Base-by-base conservation (phyloP, 805 yeast genomes). In the Candida easanensis region DNA sequence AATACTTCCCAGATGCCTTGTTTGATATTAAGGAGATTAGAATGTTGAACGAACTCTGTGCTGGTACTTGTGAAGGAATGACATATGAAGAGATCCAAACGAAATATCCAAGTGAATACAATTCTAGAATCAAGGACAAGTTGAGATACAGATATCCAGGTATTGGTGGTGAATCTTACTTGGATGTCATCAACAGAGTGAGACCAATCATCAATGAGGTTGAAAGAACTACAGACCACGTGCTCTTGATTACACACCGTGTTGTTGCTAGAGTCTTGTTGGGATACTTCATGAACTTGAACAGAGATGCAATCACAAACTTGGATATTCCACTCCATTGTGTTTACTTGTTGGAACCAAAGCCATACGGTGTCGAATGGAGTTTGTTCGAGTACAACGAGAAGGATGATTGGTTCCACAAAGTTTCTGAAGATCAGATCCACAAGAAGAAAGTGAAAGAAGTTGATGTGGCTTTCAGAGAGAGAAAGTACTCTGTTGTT, bases 351-450 rank as follows among this genome's bases (percentile, higher is more conserved):
- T 73, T 91, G 48, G 97, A 91, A 58, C 89, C 91, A 38, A 88
- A 87, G 62, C 97, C 98, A 0, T 91, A 88, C 63, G 98, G 98
- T 2, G 95, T 95, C 2, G 95, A 88, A 48, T 91, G 96, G 88
- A 77, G 84, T 13, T 71, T 90, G 61, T 91, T 83, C 65, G 96
- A 89, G 61, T 91, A 83, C 65, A 84, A 87, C 55, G 97, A 90
- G 53, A 65, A 64, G 3, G 64, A 73, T 32, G 90, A 89, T 60
- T 80, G 88, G 83, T 91, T 91, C 66, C 75, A 69, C 42, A 79
- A 84, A 55, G 82, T 88, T 4, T 66, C 70, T 4, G 63, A 70
- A 36, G 63, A 67, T 7, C 66, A 66, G 37, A 48, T 70, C 38
- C 67, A 69, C 44, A 66, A 71, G 18, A 70, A 64, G 27, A 84